Percentiles rank a stretch among this genome's conserved stretches.
These are phyloP conservation scores for Endoconidiophora polonica DNA, from an alignment of 2,329 filamentous ascomycete species.

Conservation along the genomic window DNA sequence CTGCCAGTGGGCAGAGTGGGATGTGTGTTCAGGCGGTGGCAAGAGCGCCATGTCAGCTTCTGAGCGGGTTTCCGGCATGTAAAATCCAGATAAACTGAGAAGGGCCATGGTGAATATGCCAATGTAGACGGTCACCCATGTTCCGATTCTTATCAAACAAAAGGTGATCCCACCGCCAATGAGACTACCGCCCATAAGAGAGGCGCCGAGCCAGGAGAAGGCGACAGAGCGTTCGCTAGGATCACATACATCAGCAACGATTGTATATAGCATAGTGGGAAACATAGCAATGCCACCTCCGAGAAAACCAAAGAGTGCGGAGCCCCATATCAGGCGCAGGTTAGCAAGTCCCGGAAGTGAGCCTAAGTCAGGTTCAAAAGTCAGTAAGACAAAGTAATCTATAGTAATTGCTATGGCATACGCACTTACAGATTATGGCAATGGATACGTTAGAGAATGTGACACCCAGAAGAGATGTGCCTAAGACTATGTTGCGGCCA, in stretches of 20 bases:
- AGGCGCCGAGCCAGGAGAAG: constrained; percentile 14
- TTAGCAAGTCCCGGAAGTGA: constrained; percentile 12
- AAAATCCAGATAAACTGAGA: constrained; percentile 6
- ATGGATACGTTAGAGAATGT: constrained; percentile 8
- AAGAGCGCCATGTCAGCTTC: not conserved
- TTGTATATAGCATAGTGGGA: constrained; percentile 15
- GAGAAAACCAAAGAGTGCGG: constrained; percentile 13
- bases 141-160: constrained; percentile 13
- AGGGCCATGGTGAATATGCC: constrained; percentile 10
- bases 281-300: constrained; percentile 15
- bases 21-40: not conserved
- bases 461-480: constrained; percentile 13
- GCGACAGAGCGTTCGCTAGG: constrained; percentile 12
- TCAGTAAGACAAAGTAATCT: too few relatives aligned
- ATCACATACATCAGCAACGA: constrained; percentile 13
- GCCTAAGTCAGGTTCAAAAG: constrained; percentile 1
- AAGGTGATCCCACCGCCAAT: constrained; percentile 14
- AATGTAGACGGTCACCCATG: constrained; percentile 12
- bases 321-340: constrained; percentile 13
- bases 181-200: constrained; percentile 12
- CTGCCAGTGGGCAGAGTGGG: constrained; percentile 3
- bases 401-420: too few relatives aligned
- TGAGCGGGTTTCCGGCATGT: constrained; percentile 13
- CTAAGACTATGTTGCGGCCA: constrained; percentile 13
- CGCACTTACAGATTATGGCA: constrained; percentile 11